A percentile compares a stretch with the other conserved stretches of the same genome.
phyloP scores from a whole-genome alignment of 352 stramenopile species.

The Globisporangium cystogenes region DNA sequence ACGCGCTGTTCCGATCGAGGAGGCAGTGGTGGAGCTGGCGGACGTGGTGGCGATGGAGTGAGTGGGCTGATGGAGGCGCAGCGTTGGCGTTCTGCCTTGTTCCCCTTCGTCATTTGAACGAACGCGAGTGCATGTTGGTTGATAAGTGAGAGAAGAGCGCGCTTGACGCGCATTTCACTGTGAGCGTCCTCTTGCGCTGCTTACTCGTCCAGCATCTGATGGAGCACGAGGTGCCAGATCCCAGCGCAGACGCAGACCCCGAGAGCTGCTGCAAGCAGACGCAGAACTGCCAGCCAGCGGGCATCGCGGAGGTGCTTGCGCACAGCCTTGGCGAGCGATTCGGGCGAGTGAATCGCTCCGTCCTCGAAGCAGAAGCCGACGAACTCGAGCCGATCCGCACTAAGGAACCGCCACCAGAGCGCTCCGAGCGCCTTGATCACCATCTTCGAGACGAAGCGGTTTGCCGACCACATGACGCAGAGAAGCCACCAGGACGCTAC shows the following conservation, averaged over 20 bases:
- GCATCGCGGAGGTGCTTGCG: conserved; percentile 28
- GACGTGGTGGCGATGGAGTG: conserved; percentile 34
- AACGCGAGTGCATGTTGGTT: neutral
- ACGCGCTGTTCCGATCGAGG: conserved; percentile 3
- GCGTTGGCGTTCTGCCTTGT: too few relatives aligned
- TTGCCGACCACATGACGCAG: conserved; percentile 33
- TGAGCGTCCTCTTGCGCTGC: neutral
- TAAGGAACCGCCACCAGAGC: conserved; percentile 57
- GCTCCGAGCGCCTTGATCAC: conserved; percentile 33
- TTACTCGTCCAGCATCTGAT: conserved; percentile 1
- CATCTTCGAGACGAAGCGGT: conserved; percentile 41
- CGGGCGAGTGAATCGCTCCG: conserved; percentile 28
- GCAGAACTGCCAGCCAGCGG: conserved; percentile 26
- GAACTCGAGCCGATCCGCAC: conserved; percentile 41
- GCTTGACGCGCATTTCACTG: neutral
- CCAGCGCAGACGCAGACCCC: conserved; percentile 8
- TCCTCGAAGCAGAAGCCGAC: conserved; percentile 49
- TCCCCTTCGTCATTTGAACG: too few relatives aligned
- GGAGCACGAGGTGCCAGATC: conserved; percentile 8
- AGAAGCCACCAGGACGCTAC: conserved; percentile 61
- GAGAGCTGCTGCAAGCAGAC: conserved; percentile 23
- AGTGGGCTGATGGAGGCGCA: neutral
- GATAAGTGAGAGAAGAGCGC: neutral
- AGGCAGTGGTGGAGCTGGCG: conserved; percentile 20
- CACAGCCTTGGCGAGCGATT: conserved; percentile 30